Evolutionary conservation across 31 red algal species (phyloP).

Genomic region (Odonthalia washingtoniensis): DNA sequence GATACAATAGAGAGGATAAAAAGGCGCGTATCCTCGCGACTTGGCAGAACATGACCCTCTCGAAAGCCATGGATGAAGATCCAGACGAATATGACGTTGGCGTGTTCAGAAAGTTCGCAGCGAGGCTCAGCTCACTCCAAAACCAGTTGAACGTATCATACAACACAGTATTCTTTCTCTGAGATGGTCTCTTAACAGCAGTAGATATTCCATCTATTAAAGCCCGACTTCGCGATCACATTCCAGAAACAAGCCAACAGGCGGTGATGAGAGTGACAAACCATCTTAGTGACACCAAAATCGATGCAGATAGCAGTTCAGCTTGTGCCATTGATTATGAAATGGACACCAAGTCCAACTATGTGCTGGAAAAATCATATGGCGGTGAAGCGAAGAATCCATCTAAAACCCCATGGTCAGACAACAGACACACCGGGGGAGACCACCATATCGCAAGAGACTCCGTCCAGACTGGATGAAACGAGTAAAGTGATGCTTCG

Average conservation of each 20-base stretch:
- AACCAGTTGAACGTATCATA: constrained; percentile 1
- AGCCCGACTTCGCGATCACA: constrained; percentile 1
- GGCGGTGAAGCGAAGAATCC: neutral
- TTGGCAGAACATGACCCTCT: constrained; percentile 1
- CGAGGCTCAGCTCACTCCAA: neutral
- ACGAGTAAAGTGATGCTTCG: too few relatives aligned
- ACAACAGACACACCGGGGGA: neutral
- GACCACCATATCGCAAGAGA: neutral
- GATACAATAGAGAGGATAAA: neutral
- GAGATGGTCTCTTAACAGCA: constrained; percentile 11
- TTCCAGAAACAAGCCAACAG: constrained; percentile 23
- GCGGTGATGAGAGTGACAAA: neutral
- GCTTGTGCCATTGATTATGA: neutral
- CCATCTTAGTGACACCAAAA: neutral
- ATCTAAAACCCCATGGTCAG: too few relatives aligned
- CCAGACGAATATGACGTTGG: neutral
- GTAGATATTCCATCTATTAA: neutral
- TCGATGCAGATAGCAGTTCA: neutral
- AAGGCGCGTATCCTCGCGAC: neutral
- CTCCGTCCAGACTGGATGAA: neutral
- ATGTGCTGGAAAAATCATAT: neutral
- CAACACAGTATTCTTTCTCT: neutral
- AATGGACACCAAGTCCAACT: neutral
- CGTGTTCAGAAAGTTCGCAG: neutral
- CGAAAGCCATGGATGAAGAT: constrained; percentile 12